These are phyloP conservation scores for Macrolepiota albuminosa DNA, from an alignment of 768 basidiomycete genomes.

Conservation along the genomic window DNA sequence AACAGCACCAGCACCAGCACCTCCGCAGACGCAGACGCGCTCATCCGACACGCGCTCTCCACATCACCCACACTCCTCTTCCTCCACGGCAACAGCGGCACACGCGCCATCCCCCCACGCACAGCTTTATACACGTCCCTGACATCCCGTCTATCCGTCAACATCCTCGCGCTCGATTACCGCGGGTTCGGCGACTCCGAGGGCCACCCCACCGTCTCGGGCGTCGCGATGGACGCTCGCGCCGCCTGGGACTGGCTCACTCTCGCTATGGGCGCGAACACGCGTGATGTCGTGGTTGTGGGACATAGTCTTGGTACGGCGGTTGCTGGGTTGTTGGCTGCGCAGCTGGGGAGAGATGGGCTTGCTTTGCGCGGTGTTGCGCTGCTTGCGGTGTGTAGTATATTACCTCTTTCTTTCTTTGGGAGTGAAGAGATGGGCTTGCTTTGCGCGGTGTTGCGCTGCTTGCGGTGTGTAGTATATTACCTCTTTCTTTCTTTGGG, in stretches of 20 bases:
- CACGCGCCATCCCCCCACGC: constrained; percentile 49
- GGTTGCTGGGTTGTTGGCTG: constrained; percentile 44
- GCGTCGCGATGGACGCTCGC: constrained; percentile 54
- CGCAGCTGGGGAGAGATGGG: constrained; percentile 42
- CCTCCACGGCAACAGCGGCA: constrained; percentile 72
- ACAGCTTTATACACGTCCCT: constrained; percentile 45
- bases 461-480: constrained; percentile 28
- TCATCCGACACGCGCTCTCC: constrained; percentile 19
- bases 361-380: constrained; percentile 40
- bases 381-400: constrained; percentile 33
- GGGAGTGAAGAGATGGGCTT: constrained; percentile 28
- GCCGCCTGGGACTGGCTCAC: constrained; percentile 62
- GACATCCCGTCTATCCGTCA: constrained; percentile 47
- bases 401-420: too few relatives aligned
- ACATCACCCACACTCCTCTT: constrained; percentile 58
- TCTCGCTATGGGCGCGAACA: constrained; percentile 38
- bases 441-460: constrained; percentile 42
- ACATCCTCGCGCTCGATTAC: constrained; percentile 70
- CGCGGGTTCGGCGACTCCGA: constrained; percentile 72
- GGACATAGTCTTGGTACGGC: constrained; percentile 80
- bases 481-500: too few relatives aligned
- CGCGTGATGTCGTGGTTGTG: constrained; percentile 52
- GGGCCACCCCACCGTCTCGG: constrained; percentile 55
- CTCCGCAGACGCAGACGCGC: constrained; percentile 10
- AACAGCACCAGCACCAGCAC: constrained; percentile 7